These are phyloP conservation scores for Penicillium brasilianum DNA, from an alignment of 2,329 filamentous ascomycete species.

Conservation along the genomic window DNA sequence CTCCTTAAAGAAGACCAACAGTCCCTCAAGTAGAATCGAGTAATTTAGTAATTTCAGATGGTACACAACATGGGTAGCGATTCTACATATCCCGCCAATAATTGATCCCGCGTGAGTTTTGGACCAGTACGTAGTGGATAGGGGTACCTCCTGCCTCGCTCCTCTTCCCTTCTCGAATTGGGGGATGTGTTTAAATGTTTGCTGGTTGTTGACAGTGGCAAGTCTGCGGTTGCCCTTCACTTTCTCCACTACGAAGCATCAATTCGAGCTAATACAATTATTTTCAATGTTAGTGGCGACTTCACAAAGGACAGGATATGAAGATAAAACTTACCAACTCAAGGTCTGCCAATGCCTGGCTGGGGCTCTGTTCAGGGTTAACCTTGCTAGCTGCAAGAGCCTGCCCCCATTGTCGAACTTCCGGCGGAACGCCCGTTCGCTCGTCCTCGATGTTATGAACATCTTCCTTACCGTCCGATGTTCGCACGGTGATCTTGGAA, in stretches of 20 bases:
- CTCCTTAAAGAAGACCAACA: not conserved
- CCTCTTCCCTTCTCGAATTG: not conserved
- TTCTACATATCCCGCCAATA: not conserved
- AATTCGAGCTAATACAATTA: constrained; percentile 5
- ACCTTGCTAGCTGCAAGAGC: constrained; percentile 10
- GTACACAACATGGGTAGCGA: not conserved
- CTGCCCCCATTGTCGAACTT: constrained; percentile 18
- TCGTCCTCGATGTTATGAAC: constrained; percentile 8
- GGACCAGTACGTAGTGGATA: not conserved
- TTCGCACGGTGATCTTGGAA: constrained; percentile 11
- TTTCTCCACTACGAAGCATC: constrained; percentile 8
- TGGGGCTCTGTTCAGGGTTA: constrained; percentile 18
- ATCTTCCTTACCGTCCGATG: constrained; percentile 10
- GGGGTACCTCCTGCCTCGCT: not conserved
- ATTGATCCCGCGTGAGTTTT: not conserved
- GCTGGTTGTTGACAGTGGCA: constrained; percentile 1
- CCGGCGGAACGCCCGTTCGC: constrained; percentile 11
- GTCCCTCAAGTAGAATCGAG: not conserved
- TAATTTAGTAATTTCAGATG: not conserved
- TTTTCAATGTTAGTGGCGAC: not conserved
- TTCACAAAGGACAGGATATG: not conserved
- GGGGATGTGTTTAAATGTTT: not conserved
- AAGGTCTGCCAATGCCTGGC: constrained; percentile 25
- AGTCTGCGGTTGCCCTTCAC: constrained; percentile 1
- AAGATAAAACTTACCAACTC: constrained; percentile 14